Evolutionary conservation across 768 basidiomycete genomes (phyloP), one percentile per base, ranked within the genome.

Genomic region (Russula dissimulans): DNA sequence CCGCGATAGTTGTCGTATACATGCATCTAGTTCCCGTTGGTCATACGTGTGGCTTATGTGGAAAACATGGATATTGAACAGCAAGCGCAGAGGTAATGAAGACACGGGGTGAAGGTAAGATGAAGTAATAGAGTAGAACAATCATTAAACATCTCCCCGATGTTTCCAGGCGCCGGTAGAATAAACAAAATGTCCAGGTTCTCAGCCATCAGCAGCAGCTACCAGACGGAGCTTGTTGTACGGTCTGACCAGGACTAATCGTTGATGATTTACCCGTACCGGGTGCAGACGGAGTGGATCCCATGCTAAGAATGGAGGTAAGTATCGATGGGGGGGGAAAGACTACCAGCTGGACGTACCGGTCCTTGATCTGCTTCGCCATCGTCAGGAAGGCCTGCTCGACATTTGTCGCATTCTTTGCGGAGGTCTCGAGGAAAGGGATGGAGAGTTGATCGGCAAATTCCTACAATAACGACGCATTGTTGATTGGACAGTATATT

Each of bases 381-480:
- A 99, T 91, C 34, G 94, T 95, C 79, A 97, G 86, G 84, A 99
- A 99, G 5, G 97, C 95, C 74, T 99, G 93, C 73, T 99, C 97
- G 61, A 99, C 97, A 68, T 97, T 97, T 63, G 94, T 95, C 55
- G 95, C 92, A 69, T 90, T 93, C 89, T 98, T 98, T 39, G 97
- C 97, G n/a, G 90, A 93, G 12, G 97, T 99, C 79, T 99, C 97
- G 71, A 99, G 77, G 86, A 97, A 98, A 49, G 92, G 87, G 67
- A 99, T 87, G 62, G 79, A 81, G 66, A 98, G 79, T 71, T 97
- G 94, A 71, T 97, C 93, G 31, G 97, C 92, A 69, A 98, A 90
- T 80, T 95, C 92, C 84, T 95, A 64, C 0, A 53, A 29, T 26
- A 26, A 26, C 36, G 55, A 54, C 26, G 56, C 38, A 36, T 43